Evolutionary conservation across 2,329 filamentous ascomycete species (phyloP).

Genomic region (Neofusicoccum laricinum): DNA sequence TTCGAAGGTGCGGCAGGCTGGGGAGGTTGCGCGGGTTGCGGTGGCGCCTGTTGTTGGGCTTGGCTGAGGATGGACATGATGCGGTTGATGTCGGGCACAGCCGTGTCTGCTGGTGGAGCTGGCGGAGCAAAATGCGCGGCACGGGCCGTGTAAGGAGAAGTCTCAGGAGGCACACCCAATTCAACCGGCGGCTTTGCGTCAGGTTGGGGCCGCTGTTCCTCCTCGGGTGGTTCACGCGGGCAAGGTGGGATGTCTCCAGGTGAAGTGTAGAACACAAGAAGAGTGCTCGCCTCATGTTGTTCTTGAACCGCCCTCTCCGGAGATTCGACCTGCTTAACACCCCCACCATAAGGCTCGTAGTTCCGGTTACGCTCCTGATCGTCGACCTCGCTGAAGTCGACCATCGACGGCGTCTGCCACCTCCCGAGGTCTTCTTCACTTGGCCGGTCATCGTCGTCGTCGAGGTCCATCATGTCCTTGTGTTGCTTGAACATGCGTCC

Average conservation of each 20-base stretch:
- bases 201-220: slow-evolving; percentile 21
- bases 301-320: slow-evolving; percentile 44
- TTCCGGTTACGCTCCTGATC: slow-evolving; percentile 42
- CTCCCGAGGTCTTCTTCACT: slow-evolving; percentile 40
- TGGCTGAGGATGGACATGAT: slow-evolving; percentile 8
- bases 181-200: slow-evolving; percentile 24
- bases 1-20: slow-evolving; percentile 19
- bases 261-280: slow-evolving; percentile 47
- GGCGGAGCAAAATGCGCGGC: slow-evolving; percentile 20
- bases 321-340: slow-evolving; percentile 36
- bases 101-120: neutral
- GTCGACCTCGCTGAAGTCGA: slow-evolving; percentile 45
- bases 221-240: slow-evolving; percentile 44
- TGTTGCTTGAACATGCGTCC: slow-evolving; percentile 53
- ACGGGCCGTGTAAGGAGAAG: slow-evolving; percentile 22
- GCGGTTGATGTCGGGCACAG: slow-evolving; percentile 8
- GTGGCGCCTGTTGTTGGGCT: slow-evolving; percentile 18
- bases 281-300: slow-evolving; percentile 43
- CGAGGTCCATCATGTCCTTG: slow-evolving; percentile 63
- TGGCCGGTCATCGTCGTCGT: slow-evolving; percentile 60
- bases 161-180: slow-evolving; percentile 38
- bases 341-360: slow-evolving; percentile 46
- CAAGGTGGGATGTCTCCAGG: slow-evolving; percentile 45
- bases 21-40: slow-evolving; percentile 18
- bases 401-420: slow-evolving; percentile 31